Evolutionary conservation across 1,284 basidiomycete genomes (phyloP), one percentile per base, ranked within the genome.

Genomic region (Hypsizygus ulmarius): DNA sequence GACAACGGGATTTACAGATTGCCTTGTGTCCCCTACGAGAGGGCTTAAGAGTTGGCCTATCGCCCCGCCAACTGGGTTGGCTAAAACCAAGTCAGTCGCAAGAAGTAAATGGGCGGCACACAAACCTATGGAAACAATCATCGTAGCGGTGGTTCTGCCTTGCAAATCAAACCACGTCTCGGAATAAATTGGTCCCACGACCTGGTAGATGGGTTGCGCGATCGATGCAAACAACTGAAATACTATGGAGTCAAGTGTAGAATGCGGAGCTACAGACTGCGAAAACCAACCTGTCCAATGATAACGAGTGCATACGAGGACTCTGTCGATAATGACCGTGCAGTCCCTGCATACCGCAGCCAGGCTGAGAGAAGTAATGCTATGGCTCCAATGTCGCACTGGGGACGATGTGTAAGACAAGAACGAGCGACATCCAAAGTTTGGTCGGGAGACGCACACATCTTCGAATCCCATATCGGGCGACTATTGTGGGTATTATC

Each of bases 81-180:
- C 84, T 86, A 49, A 32, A 40, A 39, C 25, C 21, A 28, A 40
- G n/a, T 18, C 35, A 27, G 42, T 30, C 16, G 1, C 33, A 9
- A 12, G 38, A 46, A n/a, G 27, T 11, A 36, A 47, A 47, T n/a
- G 39, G 27, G 33, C 11, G 18, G 25, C 32, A 36, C 45, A 50
- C 67, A 45, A 51, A 84, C 87, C 73, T 28, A 91, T 75, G n/a
- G 87, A 78, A 45, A 90, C 70, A 25, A 87, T 59, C 87, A 89
- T 90, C 1, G 89, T 91, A 11, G 84, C 86, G 0, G 88, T 90
- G 5, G 84, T 90, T 38, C 88, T 73, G 14, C 83, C 79, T 48
- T 76, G 73, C 36, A 89, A 65, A 54, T 86, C 79, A 56, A 91
- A 91, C 89, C 89, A 91, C 25, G 73, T 72, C 60, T 91, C 85